Percentiles rank a stretch among this genome's conserved stretches.
phyloP scores from a whole-genome alignment of 805 yeast species.

The Schwanniomyces pseudopolymorphus region DNA sequence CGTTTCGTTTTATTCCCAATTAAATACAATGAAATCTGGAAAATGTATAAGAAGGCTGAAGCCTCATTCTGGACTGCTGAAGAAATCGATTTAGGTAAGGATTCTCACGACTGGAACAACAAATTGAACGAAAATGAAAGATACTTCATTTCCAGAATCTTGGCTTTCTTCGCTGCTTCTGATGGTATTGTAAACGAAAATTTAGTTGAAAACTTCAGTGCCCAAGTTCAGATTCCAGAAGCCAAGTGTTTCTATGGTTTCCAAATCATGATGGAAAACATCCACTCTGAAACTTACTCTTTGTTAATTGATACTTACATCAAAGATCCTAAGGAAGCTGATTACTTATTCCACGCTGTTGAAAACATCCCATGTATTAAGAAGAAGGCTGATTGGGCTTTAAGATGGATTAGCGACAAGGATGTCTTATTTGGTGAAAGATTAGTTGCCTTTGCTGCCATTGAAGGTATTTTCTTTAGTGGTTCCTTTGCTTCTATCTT shows the following conservation, averaged over 20 bases:
- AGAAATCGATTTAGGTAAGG: slow-evolving; percentile 95
- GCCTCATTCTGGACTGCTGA: slow-evolving; percentile 99
- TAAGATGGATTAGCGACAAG: slow-evolving; percentile 91
- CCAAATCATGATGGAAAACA: slow-evolving; percentile 99
- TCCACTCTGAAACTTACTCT: slow-evolving; percentile 96
- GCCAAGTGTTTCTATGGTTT: slow-evolving; percentile 98
- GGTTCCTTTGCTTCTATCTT: slow-evolving; percentile 98
- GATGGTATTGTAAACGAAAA: slow-evolving; percentile 98
- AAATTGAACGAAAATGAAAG: slow-evolving; percentile 87
- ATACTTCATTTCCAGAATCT: slow-evolving; percentile 85
- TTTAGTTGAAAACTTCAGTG: slow-evolving; percentile 94
- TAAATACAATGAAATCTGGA: slow-evolving; percentile 97
- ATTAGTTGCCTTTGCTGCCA: slow-evolving; percentile 97
- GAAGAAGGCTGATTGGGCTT: slow-evolving; percentile 98
- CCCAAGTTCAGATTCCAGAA: slow-evolving; percentile 96
- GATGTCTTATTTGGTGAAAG: slow-evolving; percentile 93
- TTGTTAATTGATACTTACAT: slow-evolving; percentile 91
- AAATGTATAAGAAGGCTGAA: slow-evolving; percentile 97
- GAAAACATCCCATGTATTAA: slow-evolving; percentile 95
- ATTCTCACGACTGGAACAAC: slow-evolving; percentile 88
- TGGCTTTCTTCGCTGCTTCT: slow-evolving; percentile 97
- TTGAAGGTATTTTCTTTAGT: slow-evolving; percentile 97
- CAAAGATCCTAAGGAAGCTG: slow-evolving; percentile 93
- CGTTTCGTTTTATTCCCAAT: slow-evolving; percentile 95
- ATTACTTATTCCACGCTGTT: slow-evolving; percentile 89